Evolutionary conservation across 2,329 filamentous ascomycete species (phyloP), one percentile per base, ranked within the genome.

Genomic region (Fragosphaeria purpurea): DNA sequence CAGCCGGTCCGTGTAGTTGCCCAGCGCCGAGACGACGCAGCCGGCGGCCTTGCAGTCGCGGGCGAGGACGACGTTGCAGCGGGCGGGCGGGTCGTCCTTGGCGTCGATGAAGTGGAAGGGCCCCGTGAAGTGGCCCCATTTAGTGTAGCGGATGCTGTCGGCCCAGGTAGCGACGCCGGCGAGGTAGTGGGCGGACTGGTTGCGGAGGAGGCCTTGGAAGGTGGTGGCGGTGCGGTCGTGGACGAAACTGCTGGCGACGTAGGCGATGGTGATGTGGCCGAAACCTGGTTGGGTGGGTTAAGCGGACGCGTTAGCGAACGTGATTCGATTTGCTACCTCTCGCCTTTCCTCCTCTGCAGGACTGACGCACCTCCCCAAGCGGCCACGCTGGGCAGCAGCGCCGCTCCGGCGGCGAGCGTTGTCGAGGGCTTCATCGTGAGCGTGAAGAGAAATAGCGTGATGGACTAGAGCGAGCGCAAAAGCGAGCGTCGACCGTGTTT

Each of bases 61-160:
- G 31, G 70, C 66, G 52, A 74, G 73, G 58, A 78, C 71, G 55
- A 85, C 74, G 53, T 70, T 71, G 67, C 82, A 85, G 44, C 64
- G 68, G 12, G 60, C 59, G 1, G 81, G 81, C 50, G 82, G 82
- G 57, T 67, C 63, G 65, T 85, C 82, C 59, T 82, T 74, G 53
- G 81, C 80, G 62, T 85, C 82, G 65, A 85, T 85, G 67, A 80
- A 85, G 70, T 85, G 82, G 63, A 82, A 83, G 37, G 73, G 74
- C 56, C 72, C 76, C 7, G 76, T 79, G 64, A 79, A 85, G 39
- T 71, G 70, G 11, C 79, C 80, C 68, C 77, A 81, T 62, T 74
- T 72, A 7, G 77, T 82, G 66, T 85, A 84, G 31, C 80, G 73
- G 62, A 82, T 72, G 40, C 73, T 80, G 66, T 85, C 82, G 34